Conservation (phyloP, 2,329 filamentous ascomycete species). For the Apiospora aurea region DNA sequence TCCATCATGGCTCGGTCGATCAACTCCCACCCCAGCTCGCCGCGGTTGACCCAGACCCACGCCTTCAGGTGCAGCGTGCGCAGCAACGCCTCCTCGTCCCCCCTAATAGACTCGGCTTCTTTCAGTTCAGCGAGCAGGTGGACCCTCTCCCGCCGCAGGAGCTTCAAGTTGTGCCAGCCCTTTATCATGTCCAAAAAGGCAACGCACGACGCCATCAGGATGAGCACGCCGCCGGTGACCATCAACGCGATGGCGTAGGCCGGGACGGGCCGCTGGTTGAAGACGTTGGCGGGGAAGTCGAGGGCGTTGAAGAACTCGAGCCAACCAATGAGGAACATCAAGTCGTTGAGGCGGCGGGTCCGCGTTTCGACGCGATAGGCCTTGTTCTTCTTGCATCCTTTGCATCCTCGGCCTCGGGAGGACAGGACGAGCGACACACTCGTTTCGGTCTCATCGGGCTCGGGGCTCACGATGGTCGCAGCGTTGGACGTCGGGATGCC, state of each 20-base stretch:
- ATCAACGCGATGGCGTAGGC: constrained; percentile 56
- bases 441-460: background rate
- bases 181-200: constrained; percentile 52
- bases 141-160: constrained; percentile 51
- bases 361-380: background rate
- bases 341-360: constrained; percentile 35
- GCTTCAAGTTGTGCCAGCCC: constrained; percentile 53
- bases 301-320: constrained; percentile 63
- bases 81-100: constrained; percentile 11
- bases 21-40: constrained; percentile 58
- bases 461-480: background rate
- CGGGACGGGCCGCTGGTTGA: constrained; percentile 60
- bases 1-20: constrained; percentile 61
- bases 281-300: constrained; percentile 65
- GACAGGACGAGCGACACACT: constrained; percentile 3
- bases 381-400: background rate
- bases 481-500: background rate
- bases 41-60: constrained; percentile 50
- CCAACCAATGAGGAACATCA: constrained; percentile 53
- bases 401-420: background rate
- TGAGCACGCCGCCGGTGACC: constrained; percentile 57
- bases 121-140: constrained; percentile 37
- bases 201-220: constrained; percentile 52
- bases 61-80: constrained; percentile 39
- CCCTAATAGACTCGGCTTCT: constrained; percentile 26